Conservation (phyloP, 2,329 filamentous ascomycete genomes). For the Trichoderma asperellum region DNA sequence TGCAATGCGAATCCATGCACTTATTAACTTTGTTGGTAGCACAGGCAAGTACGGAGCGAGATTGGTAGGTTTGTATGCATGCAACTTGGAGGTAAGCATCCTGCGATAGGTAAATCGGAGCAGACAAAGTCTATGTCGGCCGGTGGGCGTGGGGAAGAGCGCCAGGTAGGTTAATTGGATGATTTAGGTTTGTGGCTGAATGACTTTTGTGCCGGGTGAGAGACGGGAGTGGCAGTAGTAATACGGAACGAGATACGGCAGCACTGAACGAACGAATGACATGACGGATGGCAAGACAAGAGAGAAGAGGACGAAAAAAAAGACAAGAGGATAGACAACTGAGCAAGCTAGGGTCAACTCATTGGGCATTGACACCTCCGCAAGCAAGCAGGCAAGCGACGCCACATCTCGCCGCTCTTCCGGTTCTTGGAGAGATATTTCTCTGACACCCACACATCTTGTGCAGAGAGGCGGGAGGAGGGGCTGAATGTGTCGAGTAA, state of each 20-base stretch:
- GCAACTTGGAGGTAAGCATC: background rate
- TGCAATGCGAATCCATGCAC: background rate
- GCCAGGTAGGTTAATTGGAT: constrained; percentile 6
- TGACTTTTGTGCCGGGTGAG: background rate
- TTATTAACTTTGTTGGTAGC: background rate
- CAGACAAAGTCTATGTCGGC: background rate
- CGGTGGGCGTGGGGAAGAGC: constrained; percentile 3
- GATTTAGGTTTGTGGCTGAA: constrained; percentile 19
- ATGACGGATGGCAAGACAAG: background rate
- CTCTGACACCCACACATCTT: background rate
- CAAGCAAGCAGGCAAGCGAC: background rate
- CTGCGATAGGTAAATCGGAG: background rate
- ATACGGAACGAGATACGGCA: background rate
- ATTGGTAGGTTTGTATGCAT: background rate
- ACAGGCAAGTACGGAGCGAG: background rate
- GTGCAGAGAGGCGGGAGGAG: background rate
- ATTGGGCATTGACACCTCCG: background rate
- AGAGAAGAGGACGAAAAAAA: background rate
- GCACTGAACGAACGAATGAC: background rate
- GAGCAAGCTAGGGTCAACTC: background rate
- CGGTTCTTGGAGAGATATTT: background rate
- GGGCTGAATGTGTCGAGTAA: constrained; percentile 22
- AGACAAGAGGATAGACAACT: background rate
- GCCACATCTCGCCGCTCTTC: background rate
- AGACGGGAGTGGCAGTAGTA: background rate